phyloP scores from a whole-genome alignment of 2,329 filamentous ascomycete species.

The Metarhizium rileyi region DNA sequence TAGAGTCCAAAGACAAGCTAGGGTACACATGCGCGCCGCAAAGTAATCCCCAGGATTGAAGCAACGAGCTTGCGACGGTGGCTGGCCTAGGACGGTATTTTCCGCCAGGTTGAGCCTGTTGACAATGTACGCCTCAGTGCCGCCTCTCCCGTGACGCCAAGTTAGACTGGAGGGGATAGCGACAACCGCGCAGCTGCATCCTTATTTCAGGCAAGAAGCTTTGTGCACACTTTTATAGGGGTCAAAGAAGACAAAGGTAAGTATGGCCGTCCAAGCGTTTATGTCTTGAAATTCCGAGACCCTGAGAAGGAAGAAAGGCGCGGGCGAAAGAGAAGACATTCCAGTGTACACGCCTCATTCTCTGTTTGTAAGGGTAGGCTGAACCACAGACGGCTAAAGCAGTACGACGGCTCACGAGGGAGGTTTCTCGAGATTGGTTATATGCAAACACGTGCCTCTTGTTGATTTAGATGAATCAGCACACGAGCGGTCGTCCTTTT shows the following conservation, averaged over 20 bases:
- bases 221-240: neutral
- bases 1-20: neutral
- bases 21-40: neutral
- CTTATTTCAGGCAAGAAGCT: too few relatives aligned
- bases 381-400: neutral
- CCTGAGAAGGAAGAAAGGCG: neutral
- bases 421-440: too few relatives aligned
- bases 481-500: too few relatives aligned
- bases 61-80: neutral
- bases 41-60: neutral
- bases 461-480: too few relatives aligned
- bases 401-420: too few relatives aligned
- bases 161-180: neutral
- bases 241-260: neutral
- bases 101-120: conserved; percentile 1
- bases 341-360: neutral
- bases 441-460: too few relatives aligned
- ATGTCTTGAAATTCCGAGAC: neutral
- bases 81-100: conserved; percentile 5
- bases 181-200: neutral
- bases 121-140: conserved; percentile 5
- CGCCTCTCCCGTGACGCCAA: conserved; percentile 5
- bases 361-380: neutral
- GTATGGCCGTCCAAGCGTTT: neutral
- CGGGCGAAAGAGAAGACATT: neutral